These are phyloP conservation scores for Globisporangium splendens DNA, from an alignment of 352 stramenopile genomes.

Conservation along the genomic window DNA sequence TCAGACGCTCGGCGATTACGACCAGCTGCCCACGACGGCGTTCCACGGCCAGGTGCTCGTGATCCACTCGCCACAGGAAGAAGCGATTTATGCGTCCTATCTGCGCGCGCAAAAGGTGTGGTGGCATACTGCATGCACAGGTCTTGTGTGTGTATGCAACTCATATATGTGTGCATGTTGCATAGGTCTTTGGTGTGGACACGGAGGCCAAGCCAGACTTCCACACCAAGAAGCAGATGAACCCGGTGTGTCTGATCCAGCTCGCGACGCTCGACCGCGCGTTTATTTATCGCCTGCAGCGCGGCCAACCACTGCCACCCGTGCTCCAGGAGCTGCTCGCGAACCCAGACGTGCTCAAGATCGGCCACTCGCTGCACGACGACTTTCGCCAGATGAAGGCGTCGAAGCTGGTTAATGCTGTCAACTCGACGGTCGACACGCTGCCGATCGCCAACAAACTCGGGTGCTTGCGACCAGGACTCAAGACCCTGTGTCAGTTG, in stretches of 20 bases:
- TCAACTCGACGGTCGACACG: constrained; percentile 76
- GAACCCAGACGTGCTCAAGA: constrained; percentile 59
- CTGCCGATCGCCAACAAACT: constrained; percentile 75
- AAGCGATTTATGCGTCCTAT: constrained; percentile 43
- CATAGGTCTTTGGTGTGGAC: constrained; percentile 57
- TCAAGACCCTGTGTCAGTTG: constrained; percentile 73
- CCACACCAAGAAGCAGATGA: constrained; percentile 42
- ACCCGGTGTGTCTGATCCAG: constrained; percentile 79
- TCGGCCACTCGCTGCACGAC: constrained; percentile 74
- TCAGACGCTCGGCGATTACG: constrained; percentile 47
- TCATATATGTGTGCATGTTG: background rate
- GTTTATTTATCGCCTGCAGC: constrained; percentile 70
- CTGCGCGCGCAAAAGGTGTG: constrained; percentile 48
- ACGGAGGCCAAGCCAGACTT: constrained; percentile 79
- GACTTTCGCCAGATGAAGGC: constrained; percentile 66
- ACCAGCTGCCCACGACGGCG: constrained; percentile 35
- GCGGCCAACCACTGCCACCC: constrained; percentile 45
- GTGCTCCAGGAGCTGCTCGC: constrained; percentile 57
- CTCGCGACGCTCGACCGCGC: constrained; percentile 69
- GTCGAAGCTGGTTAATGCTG: constrained; percentile 48
- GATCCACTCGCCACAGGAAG: constrained; percentile 61
- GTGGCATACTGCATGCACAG: background rate
- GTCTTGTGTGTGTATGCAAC: background rate
- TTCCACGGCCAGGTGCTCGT: constrained; percentile 60
- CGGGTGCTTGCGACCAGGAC: constrained; percentile 63